phyloP scores from a whole-genome alignment of 495 filamentous ascomycete species.

The Amphirosellinia nigrospora region DNA sequence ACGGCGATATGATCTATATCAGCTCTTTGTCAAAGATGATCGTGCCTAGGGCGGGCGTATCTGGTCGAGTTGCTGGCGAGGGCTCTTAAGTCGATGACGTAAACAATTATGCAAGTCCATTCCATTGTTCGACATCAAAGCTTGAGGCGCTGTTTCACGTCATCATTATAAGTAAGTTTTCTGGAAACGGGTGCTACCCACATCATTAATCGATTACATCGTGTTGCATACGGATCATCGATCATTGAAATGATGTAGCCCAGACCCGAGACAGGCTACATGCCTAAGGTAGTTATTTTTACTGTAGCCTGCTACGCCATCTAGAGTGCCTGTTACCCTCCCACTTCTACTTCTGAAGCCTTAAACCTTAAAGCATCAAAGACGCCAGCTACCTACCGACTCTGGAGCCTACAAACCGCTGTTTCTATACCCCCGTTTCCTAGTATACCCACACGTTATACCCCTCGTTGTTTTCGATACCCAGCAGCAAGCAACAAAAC shows the following conservation, averaged over 20 bases:
- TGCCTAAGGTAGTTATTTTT: neutral
- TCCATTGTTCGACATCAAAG: constrained; percentile 2
- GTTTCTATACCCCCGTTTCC: constrained; percentile 4
- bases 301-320: neutral
- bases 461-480: constrained; percentile 20
- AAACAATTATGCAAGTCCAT: neutral
- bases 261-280: no score
- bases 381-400: no score
- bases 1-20: constrained; percentile 2
- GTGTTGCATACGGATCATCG: neutral
- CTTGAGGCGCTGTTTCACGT: constrained; percentile 19
- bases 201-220: neutral
- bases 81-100: constrained; percentile 10
- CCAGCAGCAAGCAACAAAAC: constrained; percentile 5
- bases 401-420: neutral
- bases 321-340: neutral
- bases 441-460: constrained; percentile 19
- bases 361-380: no score
- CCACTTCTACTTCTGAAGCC: neutral
- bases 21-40: constrained; percentile 8
- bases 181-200: neutral
- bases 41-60: neutral
- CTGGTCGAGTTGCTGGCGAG: neutral
- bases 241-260: constrained; percentile 8
- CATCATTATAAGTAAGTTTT: constrained; percentile 19